Base-by-base conservation (phyloP, 768 basidiomycete species). In the Sarcodon aspratus region DNA sequence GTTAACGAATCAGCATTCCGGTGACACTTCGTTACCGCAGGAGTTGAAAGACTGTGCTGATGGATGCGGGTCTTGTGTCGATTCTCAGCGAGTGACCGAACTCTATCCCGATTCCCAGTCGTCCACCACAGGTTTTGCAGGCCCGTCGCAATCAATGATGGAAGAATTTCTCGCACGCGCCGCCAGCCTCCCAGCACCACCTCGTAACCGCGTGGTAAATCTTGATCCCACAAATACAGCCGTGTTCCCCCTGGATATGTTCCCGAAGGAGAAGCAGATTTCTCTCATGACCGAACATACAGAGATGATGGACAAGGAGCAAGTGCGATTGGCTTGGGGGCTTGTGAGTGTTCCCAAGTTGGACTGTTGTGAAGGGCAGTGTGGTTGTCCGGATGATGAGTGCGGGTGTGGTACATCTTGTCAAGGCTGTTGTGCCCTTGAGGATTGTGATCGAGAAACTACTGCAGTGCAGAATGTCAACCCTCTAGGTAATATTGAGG, bases 151-250 rank as follows among this genome's bases (percentile, higher is more conserved):
- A 27, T 27, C 21, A 27, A 27, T 27, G 21, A 66, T 86, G 49
- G 77, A 85, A 49, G 66, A 66, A 43, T 87, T 87, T 64, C 78
- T 84, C 51, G 77, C 80, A 32, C 71, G 72, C 31, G 82, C 80
- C 3, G 80, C 84, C n/a, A 64, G 79, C 6, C 70, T 84, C n/a
- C 84, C 84, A n/a, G 64, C 66, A 10, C 76, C 78, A 1, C 79
- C 80, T 3, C 68, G 62, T 55, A 59, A 66, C 45, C 54, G 59
- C 13, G 68, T 65, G 3, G 52, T 66, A 33, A 56, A 57, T 12
- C 58, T 80, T 36, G 76, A 82, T 61, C 74, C 75, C 0, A 72
- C 69, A 61, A 72, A 82, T 53, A 59, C 75, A 21, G 72, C 62
- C 34, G 63, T 73, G 0, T 75, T 74, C 53, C 72, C 75, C 1